Conservation (phyloP, 805 yeast species). For the Candida corydali region DNA sequence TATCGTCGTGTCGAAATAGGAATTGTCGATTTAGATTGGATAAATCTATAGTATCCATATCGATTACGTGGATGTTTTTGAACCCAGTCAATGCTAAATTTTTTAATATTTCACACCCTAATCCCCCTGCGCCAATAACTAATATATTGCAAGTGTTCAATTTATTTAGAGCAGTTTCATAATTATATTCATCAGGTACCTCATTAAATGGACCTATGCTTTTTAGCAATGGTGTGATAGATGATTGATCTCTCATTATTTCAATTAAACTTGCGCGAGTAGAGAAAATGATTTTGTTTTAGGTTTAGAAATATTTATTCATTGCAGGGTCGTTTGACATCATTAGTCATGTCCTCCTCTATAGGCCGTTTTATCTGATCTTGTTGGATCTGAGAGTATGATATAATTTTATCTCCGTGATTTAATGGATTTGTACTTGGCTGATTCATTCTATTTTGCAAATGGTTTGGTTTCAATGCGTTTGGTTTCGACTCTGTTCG, state of each 20-base stretch:
- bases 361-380: not conserved
- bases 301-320: not conserved
- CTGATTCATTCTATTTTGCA: slow-evolving; percentile 4
- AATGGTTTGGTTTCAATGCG: slow-evolving; percentile 4
- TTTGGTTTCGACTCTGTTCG: slow-evolving; percentile 21
- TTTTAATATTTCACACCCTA: slow-evolving; percentile 78
- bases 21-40: slow-evolving; percentile 76
- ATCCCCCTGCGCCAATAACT: slow-evolving; percentile 77
- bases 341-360: not conserved
- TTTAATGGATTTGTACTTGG: slow-evolving; percentile 9
- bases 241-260: slow-evolving; percentile 20
- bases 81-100: slow-evolving; percentile 70
- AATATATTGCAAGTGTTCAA: slow-evolving; percentile 22
- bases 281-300: not conserved
- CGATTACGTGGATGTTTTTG: slow-evolving; percentile 60
- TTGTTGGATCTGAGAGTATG: slow-evolving; percentile 1
- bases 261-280: not conserved
- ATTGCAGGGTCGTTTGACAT: slow-evolving; percentile 2
- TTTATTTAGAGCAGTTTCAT: slow-evolving; percentile 17
- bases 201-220: slow-evolving; percentile 38
- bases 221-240: slow-evolving; percentile 15
- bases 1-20: slow-evolving; percentile 55
- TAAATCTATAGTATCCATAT: slow-evolving; percentile 81
- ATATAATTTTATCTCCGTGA: slow-evolving; percentile 28
- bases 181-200: slow-evolving; percentile 29